Evolutionary conservation across 345 rosid species (phyloP), one percentile per base, ranked within the genome.

Genomic region (Eucalyptus cloeziana): DNA sequence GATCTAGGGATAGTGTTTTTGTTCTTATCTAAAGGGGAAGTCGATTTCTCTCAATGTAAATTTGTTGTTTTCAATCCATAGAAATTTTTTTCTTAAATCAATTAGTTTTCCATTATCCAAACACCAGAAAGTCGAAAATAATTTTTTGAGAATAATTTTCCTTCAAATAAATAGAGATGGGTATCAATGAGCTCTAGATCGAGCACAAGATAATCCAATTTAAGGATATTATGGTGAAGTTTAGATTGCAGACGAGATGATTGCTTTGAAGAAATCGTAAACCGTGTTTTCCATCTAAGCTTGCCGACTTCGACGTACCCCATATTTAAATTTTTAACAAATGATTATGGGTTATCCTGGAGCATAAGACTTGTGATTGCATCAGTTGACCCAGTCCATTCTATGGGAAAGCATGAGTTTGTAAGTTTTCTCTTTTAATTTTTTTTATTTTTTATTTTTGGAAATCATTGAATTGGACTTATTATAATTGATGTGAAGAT

Each of bases 1-100:
- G 16, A 27, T 13, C n/a, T 4, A 27, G 0, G 31, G 31, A 25
- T 0, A 27, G 3, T 64, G 9, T 6, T 30, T 64, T 64, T 5
- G 1, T 30, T 64, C 33, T 64, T 13, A 30, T 31, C 0, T 30
- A 7, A 64, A 30, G 10, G 19, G 37, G 37, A 64, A 64, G 37
- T n/a, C 19, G 2, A n/a, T 64, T 64, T 30, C 21, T 7, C 19
- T 31, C 37, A 0, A 64, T 62, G 2, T 62, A 62, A 13, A 27
- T 3, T 62, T 62, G 4, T 27, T 13, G 19, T 64, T n/a, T 64
- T 64, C 17, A 14, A 7, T 64, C 7, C 37, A 64, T 4, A 13
- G 4, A 7, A 62, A 7, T 4, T 3, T 2, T 30, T 62, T 62
- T 13, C 76, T 7, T n/a, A n/a, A 13, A 64, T n/a, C 37, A 4